Conservation (phyloP, 345 rosid genomes). For the Brassica rapa region DNA sequence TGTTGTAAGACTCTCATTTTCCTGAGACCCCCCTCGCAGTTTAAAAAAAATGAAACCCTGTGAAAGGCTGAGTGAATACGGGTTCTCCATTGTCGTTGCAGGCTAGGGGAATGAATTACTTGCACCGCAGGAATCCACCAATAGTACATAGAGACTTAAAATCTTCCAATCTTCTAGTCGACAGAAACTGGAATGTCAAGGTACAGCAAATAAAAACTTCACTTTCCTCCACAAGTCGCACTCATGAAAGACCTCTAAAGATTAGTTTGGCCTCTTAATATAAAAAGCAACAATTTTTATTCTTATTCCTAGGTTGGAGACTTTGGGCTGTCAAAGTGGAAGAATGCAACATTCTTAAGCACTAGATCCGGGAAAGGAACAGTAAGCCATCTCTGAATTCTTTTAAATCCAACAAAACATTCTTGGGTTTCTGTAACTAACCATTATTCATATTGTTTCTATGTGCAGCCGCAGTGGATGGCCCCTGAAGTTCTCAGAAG, state of each 20-base stretch:
- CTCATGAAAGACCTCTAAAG: background rate
- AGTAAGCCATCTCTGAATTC: slow-evolving; percentile 41
- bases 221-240: background rate
- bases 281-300: too few species aligned
- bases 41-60: background rate
- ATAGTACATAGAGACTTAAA: slow-evolving; percentile 88
- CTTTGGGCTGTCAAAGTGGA: slow-evolving; percentile 87
- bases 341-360: slow-evolving; percentile 73
- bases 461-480: slow-evolving; percentile 90
- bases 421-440: background rate
- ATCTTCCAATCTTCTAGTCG: slow-evolving; percentile 90
- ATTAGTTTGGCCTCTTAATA: too few species aligned
- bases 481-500: slow-evolving; percentile 86
- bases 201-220: slow-evolving; percentile 37
- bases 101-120: slow-evolving; percentile 95
- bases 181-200: slow-evolving; percentile 89
- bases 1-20: slow-evolving; percentile 53
- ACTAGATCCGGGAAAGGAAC: slow-evolving; percentile 88
- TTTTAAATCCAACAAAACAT: background rate
- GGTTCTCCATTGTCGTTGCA: slow-evolving; percentile 38
- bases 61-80: background rate
- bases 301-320: slow-evolving; percentile 67
- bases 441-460: background rate
- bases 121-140: slow-evolving; percentile 85
- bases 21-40: background rate